These are phyloP conservation scores for Pichia sp. DNA, from an alignment of 1,139 yeast species.

Conservation along the genomic window DNA sequence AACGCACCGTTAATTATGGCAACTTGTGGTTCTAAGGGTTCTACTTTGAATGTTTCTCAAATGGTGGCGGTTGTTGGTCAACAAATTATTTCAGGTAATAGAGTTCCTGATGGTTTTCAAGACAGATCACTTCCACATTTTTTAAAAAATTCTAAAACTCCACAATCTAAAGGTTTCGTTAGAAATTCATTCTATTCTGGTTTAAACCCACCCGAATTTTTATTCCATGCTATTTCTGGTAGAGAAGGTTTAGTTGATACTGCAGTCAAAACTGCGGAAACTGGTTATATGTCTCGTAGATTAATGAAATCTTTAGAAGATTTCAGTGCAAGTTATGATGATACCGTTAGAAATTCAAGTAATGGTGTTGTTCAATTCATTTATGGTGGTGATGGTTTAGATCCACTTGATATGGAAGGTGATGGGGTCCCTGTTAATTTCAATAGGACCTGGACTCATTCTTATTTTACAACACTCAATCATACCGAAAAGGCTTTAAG, in stretches of 20 bases:
- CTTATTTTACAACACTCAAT: conserved; percentile 63
- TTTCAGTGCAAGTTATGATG: conserved; percentile 86
- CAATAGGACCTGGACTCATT: conserved; percentile 91
- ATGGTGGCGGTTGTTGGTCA: conserved; percentile 99
- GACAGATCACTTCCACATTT: conserved; percentile 97
- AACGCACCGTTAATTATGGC: conserved; percentile 99
- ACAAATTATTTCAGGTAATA: conserved; percentile 96
- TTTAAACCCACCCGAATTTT: conserved; percentile 89
- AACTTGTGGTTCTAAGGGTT: conserved; percentile 98
- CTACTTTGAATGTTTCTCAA: conserved; percentile 95
- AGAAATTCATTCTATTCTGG: conserved; percentile 94
- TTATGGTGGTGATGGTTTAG: conserved; percentile 98
- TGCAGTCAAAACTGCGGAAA: conserved; percentile 48
- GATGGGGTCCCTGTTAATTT: conserved; percentile 96
- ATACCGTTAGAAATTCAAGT: conserved; percentile 89
- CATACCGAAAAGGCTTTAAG: conserved; percentile 49
- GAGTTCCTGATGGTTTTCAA: conserved; percentile 99
- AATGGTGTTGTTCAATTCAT: conserved; percentile 97
- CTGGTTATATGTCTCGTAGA: conserved; percentile 99
- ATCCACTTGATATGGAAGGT: conserved; percentile 99
- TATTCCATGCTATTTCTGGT: conserved; percentile 98
- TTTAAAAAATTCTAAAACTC: conserved; percentile 91
- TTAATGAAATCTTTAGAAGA: conserved; percentile 98
- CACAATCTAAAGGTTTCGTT: conserved; percentile 97
- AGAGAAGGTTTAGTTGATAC: conserved; percentile 99